These are phyloP conservation scores for Pseudogymnoascus verrucosus DNA, from an alignment of 2,329 filamentous ascomycete genomes.

Conservation along the genomic window DNA sequence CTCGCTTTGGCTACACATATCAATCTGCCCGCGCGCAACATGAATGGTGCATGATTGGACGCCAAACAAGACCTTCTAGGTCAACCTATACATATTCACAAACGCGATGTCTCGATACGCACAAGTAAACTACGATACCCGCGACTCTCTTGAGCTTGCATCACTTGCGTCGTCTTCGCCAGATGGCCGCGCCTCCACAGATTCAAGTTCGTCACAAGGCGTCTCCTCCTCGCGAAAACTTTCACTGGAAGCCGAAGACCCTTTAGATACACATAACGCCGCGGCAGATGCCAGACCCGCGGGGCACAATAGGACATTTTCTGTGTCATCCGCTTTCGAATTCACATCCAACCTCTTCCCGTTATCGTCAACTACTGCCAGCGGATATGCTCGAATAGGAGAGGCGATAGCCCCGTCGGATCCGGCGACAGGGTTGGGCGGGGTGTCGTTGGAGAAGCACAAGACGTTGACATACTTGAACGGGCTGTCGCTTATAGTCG, in stretches of 20 bases:
- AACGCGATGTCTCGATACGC: conserved; percentile 10
- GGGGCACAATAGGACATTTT: conserved; percentile 64
- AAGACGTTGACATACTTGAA: conserved; percentile 95
- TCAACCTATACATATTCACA: not conserved
- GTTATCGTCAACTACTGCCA: conserved; percentile 68
- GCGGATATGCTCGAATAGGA: conserved; percentile 79
- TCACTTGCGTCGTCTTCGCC: conserved; percentile 82
- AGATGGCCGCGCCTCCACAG: conserved; percentile 48
- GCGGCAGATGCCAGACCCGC: conserved; percentile 33
- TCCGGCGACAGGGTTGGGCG: conserved; percentile 51
- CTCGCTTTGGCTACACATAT: not conserved
- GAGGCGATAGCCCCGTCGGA: conserved; percentile 56
- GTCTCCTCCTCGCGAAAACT: conserved; percentile 86
- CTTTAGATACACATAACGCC: conserved; percentile 56
- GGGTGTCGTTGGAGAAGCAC: conserved; percentile 82
- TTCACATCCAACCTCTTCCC: conserved; percentile 92
- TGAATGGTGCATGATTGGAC: conserved; percentile 5
- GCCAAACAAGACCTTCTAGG: not conserved
- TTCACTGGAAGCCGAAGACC: conserved; percentile 82
- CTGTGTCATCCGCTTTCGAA: conserved; percentile 88
- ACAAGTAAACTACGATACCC: conserved; percentile 28
- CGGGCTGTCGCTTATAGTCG: conserved; percentile 81
- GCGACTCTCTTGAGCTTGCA: conserved; percentile 94
- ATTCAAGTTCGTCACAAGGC: conserved; percentile 72
- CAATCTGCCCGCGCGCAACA: not conserved